phyloP scores from a whole-genome alignment of 139 green algal species.

The Chlorella sp. region DNA sequence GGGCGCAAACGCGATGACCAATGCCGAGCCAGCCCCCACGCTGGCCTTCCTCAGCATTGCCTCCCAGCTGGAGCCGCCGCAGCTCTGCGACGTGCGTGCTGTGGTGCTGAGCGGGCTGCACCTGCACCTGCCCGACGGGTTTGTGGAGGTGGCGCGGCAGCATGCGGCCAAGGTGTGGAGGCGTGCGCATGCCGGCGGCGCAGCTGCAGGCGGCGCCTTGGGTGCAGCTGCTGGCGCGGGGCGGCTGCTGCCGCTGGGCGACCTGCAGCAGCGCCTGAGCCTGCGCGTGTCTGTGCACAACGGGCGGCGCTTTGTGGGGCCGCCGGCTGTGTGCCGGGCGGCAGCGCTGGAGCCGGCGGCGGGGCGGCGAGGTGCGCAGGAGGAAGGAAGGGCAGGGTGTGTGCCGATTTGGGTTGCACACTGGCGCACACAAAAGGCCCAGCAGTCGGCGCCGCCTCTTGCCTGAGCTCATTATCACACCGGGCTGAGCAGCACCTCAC shows the following conservation, averaged over 20 bases:
- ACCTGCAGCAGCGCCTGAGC: slow-evolving; percentile 49
- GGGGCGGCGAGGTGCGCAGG: slow-evolving; percentile 40
- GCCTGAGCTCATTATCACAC: no score
- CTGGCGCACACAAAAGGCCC: no score
- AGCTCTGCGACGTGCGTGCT: slow-evolving; percentile 9
- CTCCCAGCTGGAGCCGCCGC: slow-evolving; percentile 2
- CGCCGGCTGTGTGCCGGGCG: slow-evolving; percentile 34
- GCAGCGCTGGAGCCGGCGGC: slow-evolving; percentile 43
- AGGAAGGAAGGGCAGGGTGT: no score
- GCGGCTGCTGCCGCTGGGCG: slow-evolving; percentile 48
- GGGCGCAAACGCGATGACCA: no score
- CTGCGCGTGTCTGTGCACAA: slow-evolving; percentile 67
- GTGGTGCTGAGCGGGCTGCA: slow-evolving; percentile 6
- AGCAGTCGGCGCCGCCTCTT: no score
- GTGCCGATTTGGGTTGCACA: no score
- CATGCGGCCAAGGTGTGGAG: not conserved
- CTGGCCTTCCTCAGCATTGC: not conserved
- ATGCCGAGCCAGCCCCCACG: no score
- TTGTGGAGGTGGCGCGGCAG: not conserved
- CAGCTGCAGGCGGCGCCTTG: no score
- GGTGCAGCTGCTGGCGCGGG: not conserved
- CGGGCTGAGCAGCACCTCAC: no score
- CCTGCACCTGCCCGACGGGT: slow-evolving; percentile 25
- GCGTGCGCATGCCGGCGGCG: not conserved
- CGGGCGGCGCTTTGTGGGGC: slow-evolving; percentile 66